Evolutionary conservation across 2,329 filamentous ascomycete genomes (phyloP).

Genomic region (Chalaropsis thielavioides): DNA sequence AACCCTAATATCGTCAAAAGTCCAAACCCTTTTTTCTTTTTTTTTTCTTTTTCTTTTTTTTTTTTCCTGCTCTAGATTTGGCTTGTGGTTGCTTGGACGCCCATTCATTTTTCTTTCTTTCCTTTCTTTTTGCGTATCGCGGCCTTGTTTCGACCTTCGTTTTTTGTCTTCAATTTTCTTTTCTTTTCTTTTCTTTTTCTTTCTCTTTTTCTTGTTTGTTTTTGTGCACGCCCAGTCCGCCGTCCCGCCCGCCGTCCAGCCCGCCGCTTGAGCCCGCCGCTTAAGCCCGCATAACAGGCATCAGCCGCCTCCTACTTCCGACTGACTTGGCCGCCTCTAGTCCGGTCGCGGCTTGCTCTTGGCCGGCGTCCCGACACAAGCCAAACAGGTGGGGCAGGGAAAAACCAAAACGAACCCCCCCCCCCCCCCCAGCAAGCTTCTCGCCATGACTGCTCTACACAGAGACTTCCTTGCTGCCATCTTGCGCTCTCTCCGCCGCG

Average conservation of each 20-base stretch:
- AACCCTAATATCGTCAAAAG: too few species aligned
- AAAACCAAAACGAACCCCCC: too few species aligned
- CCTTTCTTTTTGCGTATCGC: not conserved
- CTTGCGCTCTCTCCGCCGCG: slow-evolving; percentile 42
- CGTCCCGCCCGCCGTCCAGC: not conserved
- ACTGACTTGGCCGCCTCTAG: too few species aligned
- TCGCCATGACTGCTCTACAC: slow-evolving; percentile 39
- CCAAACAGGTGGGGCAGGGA: too few species aligned
- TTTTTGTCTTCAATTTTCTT: not conserved
- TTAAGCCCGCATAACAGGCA: not conserved
- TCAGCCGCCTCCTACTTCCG: not conserved
- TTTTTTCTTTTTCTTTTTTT: not conserved
- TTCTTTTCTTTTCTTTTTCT: not conserved
- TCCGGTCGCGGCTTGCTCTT: too few species aligned
- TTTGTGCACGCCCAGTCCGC: not conserved
- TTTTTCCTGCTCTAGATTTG: not conserved
- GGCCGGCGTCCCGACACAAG: too few species aligned
- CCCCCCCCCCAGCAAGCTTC: not conserved
- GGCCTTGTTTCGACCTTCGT: not conserved
- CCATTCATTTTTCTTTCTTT: not conserved
- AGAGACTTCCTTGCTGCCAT: slow-evolving; percentile 40
- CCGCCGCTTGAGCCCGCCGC: not conserved
- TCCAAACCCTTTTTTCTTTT: too few species aligned
- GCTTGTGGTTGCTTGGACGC: not conserved
- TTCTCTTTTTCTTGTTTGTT: not conserved